Evolutionary conservation across 495 filamentous ascomycete genomes (phyloP), one percentile per base, ranked within the genome.

Genomic region (Podospora sp.): DNA sequence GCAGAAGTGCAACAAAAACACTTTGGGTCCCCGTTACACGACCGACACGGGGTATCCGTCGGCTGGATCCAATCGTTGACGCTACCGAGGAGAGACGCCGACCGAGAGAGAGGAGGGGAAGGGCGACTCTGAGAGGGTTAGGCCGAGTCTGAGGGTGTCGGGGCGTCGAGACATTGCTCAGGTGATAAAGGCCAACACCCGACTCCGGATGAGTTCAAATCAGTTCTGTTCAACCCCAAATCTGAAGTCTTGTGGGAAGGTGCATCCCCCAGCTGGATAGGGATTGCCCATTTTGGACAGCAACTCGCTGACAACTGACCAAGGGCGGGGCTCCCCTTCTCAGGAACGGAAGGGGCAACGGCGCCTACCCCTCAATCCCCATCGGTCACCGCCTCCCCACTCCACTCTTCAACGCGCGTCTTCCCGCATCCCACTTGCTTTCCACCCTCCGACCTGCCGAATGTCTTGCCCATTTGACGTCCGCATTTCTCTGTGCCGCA

Each of bases 1-100:
- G 40, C 40, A 46, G 40, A 46, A 46, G 40, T 46, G 40, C 40
- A 46, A 46, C 40, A 46, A 46, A 46, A 46, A 46, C 40, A 46
- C 40, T 46, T 46, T 46, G 40, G 40, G 40, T 46, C 16, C 40
- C 16, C 40, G 40, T 46, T 46, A 12, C 40, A 46, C 40, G 40
- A 18, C 40, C 40, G 40, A 46, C 40, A 18, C 40, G 40, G 40
- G 40, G 40, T 14, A 2, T 18, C 40, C 40, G 40, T 46, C 40
- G 8, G 40, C 40, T 12, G 40, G 40, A 46, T 46, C 40, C 40
- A 46, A 46, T 46, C 40, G 16, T 46, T 14, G 40, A 18, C 40
- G 40, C 40, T 46, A 18, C 40, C 40, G 40, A 46, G 40, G 40
- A 46, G 40, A 46, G 40, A 46, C 40, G 16, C 40, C 16, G 40